Percentiles rank a stretch among this genome's conserved stretches.
These are phyloP conservation scores for Oryza meridionalis DNA, from an alignment of 176 grass and related monocot species.

Conservation along the genomic window DNA sequence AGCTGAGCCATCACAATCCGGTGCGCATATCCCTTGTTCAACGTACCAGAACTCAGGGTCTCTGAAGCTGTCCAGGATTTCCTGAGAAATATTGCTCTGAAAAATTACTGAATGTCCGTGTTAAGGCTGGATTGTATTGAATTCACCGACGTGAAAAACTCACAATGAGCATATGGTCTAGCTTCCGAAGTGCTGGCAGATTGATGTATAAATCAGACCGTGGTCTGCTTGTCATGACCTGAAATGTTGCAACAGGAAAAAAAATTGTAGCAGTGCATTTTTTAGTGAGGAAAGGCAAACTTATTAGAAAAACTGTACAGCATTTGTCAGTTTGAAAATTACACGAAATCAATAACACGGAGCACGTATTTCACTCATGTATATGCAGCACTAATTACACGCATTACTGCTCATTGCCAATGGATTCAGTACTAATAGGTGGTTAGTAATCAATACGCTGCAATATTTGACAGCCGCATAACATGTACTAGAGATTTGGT, in stretches of 20 bases:
- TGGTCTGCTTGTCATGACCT: constrained; percentile 92
- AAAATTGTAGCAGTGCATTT: constrained; percentile 1
- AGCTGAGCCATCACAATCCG: constrained; percentile 73
- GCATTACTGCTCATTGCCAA: not conserved
- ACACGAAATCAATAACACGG: not conserved
- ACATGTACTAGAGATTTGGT: constrained; percentile 8
- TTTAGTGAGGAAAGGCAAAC: not conserved
- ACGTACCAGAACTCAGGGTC: constrained; percentile 97
- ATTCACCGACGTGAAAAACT: constrained; percentile 31
- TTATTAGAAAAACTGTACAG: not conserved
- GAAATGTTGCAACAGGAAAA: constrained; percentile 15
- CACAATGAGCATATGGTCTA: constrained; percentile 97
- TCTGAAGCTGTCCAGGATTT: constrained; percentile 81
- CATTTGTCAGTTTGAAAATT: not conserved
- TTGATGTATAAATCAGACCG: constrained; percentile 85
- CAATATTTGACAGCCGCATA: not conserved
- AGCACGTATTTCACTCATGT: not conserved
- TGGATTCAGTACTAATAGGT: not conserved
- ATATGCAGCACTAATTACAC: too few species aligned
- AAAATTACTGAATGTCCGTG: not conserved
- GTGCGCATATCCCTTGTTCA: constrained; percentile 86
- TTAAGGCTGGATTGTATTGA: not conserved
- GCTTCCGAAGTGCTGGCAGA: constrained; percentile 85
- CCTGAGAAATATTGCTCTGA: constrained; percentile 42
- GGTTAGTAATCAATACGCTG: not conserved